These are phyloP conservation scores for Cryptococcus neoformans DNA, from an alignment of 1,284 basidiomycete species.

Conservation along the genomic window DNA sequence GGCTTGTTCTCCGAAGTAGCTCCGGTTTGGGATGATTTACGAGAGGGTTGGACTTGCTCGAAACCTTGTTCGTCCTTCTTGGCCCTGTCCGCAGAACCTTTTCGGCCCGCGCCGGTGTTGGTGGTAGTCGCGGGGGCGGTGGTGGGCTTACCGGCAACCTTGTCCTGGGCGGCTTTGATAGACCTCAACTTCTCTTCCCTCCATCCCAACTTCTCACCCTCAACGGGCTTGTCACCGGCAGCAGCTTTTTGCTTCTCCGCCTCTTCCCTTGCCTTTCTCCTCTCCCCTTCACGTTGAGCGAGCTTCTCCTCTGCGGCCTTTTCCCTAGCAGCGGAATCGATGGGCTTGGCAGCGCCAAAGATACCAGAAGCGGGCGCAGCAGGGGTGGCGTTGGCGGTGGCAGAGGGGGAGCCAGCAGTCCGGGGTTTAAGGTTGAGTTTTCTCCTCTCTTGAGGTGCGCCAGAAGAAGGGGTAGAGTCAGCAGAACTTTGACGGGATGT, in stretches of 20 bases:
- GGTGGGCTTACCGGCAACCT: slow-evolving; percentile 16
- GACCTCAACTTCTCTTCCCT: slow-evolving; percentile 24
- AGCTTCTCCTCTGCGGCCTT: slow-evolving; percentile 51
- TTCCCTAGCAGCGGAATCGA: slow-evolving; percentile 76
- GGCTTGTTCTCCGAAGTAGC: slow-evolving; percentile 10
- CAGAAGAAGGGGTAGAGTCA: slow-evolving; percentile 57
- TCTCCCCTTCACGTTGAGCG: slow-evolving; percentile 30
- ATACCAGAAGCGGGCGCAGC: slow-evolving; percentile 13
- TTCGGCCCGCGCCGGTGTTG: slow-evolving; percentile 6
- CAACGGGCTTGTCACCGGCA: background rate
- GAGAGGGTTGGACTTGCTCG: slow-evolving; percentile 13
- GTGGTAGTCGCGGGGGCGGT: background rate
- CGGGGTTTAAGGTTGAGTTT: slow-evolving; percentile 81
- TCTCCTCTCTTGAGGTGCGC: slow-evolving; percentile 74
- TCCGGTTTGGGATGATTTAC: slow-evolving; percentile 25
- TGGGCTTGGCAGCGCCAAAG: slow-evolving; percentile 88
- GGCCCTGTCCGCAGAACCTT: slow-evolving; percentile 4
- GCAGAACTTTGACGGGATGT: slow-evolving; percentile 24
- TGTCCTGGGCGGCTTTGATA: slow-evolving; percentile 34
- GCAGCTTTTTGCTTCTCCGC: slow-evolving; percentile 14
- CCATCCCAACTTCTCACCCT: slow-evolving; percentile 7
- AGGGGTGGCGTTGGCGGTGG: slow-evolving; percentile 58
- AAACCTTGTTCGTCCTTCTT: slow-evolving; percentile 5
- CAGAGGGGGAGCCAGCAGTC: slow-evolving; percentile 55
- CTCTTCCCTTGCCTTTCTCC: slow-evolving; percentile 41